Conservation (phyloP, 495 filamentous ascomycete genomes). For the Lasiosphaeria hispida region DNA sequence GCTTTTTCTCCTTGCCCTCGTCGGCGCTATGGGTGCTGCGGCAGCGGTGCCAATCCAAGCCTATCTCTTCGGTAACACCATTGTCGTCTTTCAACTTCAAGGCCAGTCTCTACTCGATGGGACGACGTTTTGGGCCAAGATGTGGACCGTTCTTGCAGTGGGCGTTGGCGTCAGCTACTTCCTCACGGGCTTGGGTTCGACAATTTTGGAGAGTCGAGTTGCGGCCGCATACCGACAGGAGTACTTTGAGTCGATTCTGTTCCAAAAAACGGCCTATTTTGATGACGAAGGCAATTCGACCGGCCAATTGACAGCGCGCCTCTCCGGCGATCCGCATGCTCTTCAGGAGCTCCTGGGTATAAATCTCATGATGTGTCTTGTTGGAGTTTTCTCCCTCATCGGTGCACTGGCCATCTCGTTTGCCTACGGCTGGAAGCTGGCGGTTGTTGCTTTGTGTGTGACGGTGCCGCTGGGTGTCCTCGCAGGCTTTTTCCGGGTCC, state of each 20-base stretch:
- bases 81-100: conserved; percentile 40
- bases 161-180: conserved; percentile 40
- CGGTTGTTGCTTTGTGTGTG: conserved; percentile 48
- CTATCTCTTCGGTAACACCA: conserved; percentile 44
- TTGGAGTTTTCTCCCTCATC: conserved; percentile 49
- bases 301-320: conserved; percentile 58
- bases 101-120: conserved; percentile 24
- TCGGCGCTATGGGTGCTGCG: conserved; percentile 39
- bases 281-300: conserved; percentile 60
- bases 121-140: conserved; percentile 47
- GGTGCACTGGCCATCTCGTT: conserved; percentile 52
- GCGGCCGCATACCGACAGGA: conserved; percentile 54
- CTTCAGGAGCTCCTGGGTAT: conserved; percentile 61
- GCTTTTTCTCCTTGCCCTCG: conserved; percentile 34
- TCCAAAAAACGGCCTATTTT: conserved; percentile 61
- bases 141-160: conserved; percentile 47
- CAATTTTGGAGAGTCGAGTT: conserved; percentile 39
- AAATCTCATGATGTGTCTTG: conserved; percentile 53
- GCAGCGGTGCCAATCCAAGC: conserved; percentile 41
- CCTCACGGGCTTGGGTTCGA: conserved; percentile 33
- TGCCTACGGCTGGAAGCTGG: conserved; percentile 58
- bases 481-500: conserved; percentile 51
- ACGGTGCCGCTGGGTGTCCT: conserved; percentile 48
- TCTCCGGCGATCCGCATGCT: conserved; percentile 58
- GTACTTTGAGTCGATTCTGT: conserved; percentile 56